Evolutionary conservation across 2,329 filamentous ascomycete species (phyloP).

Genomic region (Nemania sp.): DNA sequence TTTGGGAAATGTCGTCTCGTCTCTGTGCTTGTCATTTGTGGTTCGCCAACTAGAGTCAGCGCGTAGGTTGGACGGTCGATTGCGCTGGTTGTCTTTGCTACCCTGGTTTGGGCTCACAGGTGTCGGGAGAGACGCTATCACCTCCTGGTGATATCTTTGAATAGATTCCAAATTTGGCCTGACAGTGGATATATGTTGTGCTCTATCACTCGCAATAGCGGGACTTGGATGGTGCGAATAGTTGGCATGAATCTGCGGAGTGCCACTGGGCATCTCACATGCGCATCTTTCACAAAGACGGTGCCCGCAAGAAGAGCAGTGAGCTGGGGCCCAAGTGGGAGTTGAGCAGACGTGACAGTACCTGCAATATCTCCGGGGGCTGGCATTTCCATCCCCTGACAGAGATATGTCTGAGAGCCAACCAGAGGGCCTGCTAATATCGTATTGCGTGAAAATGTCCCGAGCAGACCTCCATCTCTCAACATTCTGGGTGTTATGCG

Average conservation of each 20-base stretch:
- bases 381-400: slow-evolving; percentile 42
- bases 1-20: background rate
- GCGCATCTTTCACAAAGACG: slow-evolving; percentile 54
- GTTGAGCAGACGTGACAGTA: slow-evolving; percentile 57
- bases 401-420: slow-evolving; percentile 50
- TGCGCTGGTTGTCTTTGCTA: background rate
- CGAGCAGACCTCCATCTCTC: slow-evolving; percentile 49
- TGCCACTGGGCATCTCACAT: slow-evolving; percentile 40
- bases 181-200: slow-evolving; percentile 16
- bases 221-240: slow-evolving; percentile 31
- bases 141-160: background rate
- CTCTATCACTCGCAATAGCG: slow-evolving; percentile 22
- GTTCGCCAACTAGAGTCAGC: slow-evolving; percentile 3
- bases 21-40: background rate
- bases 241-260: slow-evolving; percentile 28
- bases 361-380: slow-evolving; percentile 38
- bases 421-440: slow-evolving; percentile 51
- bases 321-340: slow-evolving; percentile 44
- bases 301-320: slow-evolving; percentile 57
- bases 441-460: slow-evolving; percentile 53
- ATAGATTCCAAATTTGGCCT: slow-evolving; percentile 6
- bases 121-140: background rate
- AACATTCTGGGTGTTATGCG: slow-evolving; percentile 40
- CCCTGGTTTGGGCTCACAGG: background rate
- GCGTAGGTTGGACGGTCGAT: background rate